Evolutionary conservation across 345 rosid species (phyloP).

Genomic region (Eucalyptus sp.): DNA sequence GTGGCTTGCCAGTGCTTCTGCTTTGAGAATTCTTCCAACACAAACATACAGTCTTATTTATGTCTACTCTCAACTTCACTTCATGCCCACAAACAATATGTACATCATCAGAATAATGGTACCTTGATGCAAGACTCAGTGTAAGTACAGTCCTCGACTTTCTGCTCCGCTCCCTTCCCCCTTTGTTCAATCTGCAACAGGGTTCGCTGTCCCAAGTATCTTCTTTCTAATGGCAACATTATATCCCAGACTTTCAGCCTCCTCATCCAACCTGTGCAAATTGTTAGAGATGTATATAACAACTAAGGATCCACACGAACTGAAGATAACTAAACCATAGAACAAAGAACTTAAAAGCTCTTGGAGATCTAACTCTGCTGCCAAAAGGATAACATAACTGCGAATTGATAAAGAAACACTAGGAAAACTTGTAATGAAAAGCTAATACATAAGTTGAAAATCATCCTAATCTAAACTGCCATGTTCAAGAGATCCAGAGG

Average conservation of each 20-base stretch:
- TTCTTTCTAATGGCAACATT: constrained; percentile 14
- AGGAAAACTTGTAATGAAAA: background rate
- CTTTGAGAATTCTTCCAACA: background rate
- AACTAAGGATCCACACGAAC: background rate
- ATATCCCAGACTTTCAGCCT: constrained; percentile 17
- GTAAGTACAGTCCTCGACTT: constrained; percentile 2
- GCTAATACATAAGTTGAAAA: background rate
- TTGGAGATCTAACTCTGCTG: background rate
- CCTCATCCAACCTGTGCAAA: constrained; percentile 14
- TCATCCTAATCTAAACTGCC: background rate
- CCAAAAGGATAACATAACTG: background rate
- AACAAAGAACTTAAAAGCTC: background rate
- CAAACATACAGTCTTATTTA: background rate
- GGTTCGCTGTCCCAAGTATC: constrained; percentile 20
- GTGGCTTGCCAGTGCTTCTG: background rate
- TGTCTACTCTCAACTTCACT: background rate
- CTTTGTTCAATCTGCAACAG: constrained; percentile 22
- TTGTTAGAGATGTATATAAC: background rate
- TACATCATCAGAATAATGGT: background rate
- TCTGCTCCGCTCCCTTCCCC: constrained; percentile 10
- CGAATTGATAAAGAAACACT: background rate
- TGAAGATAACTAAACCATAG: background rate
- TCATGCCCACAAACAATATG: background rate
- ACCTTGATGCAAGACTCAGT: background rate
- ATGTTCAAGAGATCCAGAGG: background rate